phyloP scores from a whole-genome alignment of 345 rosid genomes.

The Lepidium africanum region DNA sequence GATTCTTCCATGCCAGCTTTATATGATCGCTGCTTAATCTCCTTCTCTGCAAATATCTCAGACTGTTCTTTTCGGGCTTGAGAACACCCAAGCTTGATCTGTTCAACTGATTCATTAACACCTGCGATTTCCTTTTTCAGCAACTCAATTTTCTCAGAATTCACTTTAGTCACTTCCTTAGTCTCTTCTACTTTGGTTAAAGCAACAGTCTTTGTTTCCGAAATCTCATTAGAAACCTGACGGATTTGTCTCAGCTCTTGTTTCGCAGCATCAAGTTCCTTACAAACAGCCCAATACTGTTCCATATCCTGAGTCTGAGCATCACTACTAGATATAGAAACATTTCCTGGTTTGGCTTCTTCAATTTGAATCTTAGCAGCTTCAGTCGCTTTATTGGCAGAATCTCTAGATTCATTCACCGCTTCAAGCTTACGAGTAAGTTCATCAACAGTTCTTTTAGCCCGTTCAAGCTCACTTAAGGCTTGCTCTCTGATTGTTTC shows the following conservation, averaged over 20 bases:
- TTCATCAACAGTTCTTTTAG: constrained; percentile 61
- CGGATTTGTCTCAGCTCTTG: constrained; percentile 66
- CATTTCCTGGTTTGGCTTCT: constrained; percentile 38
- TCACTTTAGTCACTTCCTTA: constrained; percentile 45
- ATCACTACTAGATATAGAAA: constrained; percentile 36
- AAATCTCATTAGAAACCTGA: constrained; percentile 51
- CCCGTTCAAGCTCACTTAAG: constrained; percentile 66
- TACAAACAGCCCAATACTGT: constrained; percentile 42
- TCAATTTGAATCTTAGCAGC: constrained; percentile 53
- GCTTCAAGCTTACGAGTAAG: constrained; percentile 49
- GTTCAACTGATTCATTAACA: constrained; percentile 67
- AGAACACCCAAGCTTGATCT: constrained; percentile 71
- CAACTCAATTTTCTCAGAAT: constrained; percentile 62
- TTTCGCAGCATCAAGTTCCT: constrained; percentile 69
- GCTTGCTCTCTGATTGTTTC: constrained; percentile 67
- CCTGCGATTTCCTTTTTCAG: constrained; percentile 68
- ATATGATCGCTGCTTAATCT: constrained; percentile 49
- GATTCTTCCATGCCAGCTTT: constrained; percentile 63
- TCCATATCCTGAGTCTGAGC: constrained; percentile 51
- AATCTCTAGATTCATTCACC: constrained; percentile 53
- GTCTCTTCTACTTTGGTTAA: constrained; percentile 54
- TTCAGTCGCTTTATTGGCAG: constrained; percentile 56
- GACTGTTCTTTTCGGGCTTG: constrained; percentile 63
- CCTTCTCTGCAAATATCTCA: constrained; percentile 64
- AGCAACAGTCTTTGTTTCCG: constrained; percentile 55